Evolutionary conservation across 1,284 basidiomycete species (phyloP), one percentile per base, ranked within the genome.

Genomic region (Ceratobasidium sp.): DNA sequence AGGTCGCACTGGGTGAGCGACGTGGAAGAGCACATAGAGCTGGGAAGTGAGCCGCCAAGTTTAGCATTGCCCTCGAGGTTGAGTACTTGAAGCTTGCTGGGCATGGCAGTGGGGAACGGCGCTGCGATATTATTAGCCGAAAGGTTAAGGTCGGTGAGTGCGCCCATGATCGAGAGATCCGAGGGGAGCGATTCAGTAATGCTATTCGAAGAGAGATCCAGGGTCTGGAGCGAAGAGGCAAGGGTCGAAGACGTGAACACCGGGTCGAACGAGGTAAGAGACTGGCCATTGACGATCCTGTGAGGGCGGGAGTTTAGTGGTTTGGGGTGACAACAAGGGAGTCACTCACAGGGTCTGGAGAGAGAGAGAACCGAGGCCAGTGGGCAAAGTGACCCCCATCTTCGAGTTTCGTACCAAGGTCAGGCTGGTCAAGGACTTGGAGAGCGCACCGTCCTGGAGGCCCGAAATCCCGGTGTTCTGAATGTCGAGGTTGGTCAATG

Each of bases 381-480:
- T 81, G 1, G 86, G 85, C 56, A 87, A 79, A 5, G 79, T 74
- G n/a, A 79, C 76, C n/a, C 83, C 83, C 81, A 88, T 83, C 53
- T 84, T 78, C n/a, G 80, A 76, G 78, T 88, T 88, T 77, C 82
- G 82, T 34, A 85, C 81, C 24, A 88, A 79, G 7, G 81, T 81
- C 34, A 88, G 77, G 29, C 84, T 81, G 2, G 82, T 81, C n/a
- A 88, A 76, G 16, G 79, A 81, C 37, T 80, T 81, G 16, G 72
- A 37, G 80, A 76, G 75, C 84, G 83, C 39, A 48, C 79, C 78
- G 71, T 84, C 64, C 79, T 1, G 83, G 34, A 71, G n/a, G 43
- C 82, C 77, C 19, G 80, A 80, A 49, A 88, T 81, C 0, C 82
- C 82, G 1, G 87, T 88, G 0, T 84, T 83, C 79, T 87, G 83